A percentile compares a stretch with the other conserved stretches of the same genome.
Evolutionary conservation across 2,329 filamentous ascomycete species (phyloP).

Genomic region (Coniochaeta sp.): DNA sequence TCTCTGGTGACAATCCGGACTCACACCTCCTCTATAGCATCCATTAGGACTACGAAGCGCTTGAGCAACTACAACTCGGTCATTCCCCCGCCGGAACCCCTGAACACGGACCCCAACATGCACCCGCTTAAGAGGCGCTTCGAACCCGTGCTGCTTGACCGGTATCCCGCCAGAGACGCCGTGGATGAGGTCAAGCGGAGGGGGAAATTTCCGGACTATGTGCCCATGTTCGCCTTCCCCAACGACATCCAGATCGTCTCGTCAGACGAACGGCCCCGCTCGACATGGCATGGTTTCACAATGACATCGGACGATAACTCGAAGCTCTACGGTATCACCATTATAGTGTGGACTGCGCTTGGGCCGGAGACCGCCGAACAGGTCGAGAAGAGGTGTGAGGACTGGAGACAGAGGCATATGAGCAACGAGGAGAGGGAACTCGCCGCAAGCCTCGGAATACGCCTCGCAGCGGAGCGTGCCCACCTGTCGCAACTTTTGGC

Average conservation of each 20-base stretch:
- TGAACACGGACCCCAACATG: conserved; percentile 86
- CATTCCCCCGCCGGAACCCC: conserved; percentile 85
- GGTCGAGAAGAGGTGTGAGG: conserved; percentile 74
- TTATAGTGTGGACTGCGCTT: conserved; percentile 89
- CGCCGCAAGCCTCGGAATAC: conserved; percentile 82
- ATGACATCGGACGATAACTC: conserved; percentile 94
- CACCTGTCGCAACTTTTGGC: conserved; percentile 84
- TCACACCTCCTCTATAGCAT: conserved; percentile 32
- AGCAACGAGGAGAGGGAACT: conserved; percentile 85
- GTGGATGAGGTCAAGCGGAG: conserved; percentile 73
- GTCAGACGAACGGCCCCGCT: conserved; percentile 83
- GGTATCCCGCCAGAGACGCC: conserved; percentile 81
- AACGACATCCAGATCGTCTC: conserved; percentile 97
- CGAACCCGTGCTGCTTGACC: conserved; percentile 90
- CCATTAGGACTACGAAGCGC: conserved; percentile 72
- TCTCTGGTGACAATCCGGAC: conserved; percentile 1
- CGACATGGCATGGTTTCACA: conserved; percentile 98
- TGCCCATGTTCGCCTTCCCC: conserved; percentile 98
- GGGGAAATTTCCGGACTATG: conserved; percentile 89
- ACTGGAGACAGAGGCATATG: conserved; percentile 81
- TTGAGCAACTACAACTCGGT: conserved; percentile 98
- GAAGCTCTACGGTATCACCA: conserved; percentile 83
- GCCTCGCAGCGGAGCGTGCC: conserved; percentile 79
- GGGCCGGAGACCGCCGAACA: conserved; percentile 76
- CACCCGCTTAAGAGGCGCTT: conserved; percentile 91